Base-by-base conservation (phyloP, 2,329 filamentous ascomycete species). In the Rutstroemia sp. region DNA sequence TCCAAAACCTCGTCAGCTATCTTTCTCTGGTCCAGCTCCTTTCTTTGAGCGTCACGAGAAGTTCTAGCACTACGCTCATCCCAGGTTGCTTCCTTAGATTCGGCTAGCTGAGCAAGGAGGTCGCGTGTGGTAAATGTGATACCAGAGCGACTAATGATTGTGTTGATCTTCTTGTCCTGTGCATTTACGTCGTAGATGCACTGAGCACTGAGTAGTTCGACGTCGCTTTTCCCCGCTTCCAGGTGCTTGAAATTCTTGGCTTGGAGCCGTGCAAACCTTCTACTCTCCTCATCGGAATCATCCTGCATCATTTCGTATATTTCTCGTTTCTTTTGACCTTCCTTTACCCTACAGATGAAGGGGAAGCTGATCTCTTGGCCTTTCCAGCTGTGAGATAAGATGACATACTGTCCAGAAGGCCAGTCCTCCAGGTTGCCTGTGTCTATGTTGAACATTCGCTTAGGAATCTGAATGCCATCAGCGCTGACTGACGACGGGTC, bases 331-430 rank as follows among this genome's bases (percentile, higher is more conserved):
- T 48, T 57, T n/a, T 19, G 25, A 39, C 21, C 47, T n/a, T 57
- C 47, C 39, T 55, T 59, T 5, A 56, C 40, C 19, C 64, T 58
- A 3, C 44, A 57, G 54, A 71, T 62, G 56, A 67, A 67, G n/a
- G 59, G 54, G 21, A 66, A 66, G 17, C 61, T 63, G 10, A 71
- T 59, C 51, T 71, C 70, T 8, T 52, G 48, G 2, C 68, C 69
- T 58, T 70, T 71, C 69, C 69, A 72, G 36, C 68, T 67, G 46
- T 71, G 69, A 2, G 69, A 71, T 2, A 71, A 59, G 55, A 72
- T 71, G 25, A 68, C 69, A 54, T 71, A 72, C 39, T 70, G 68
- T 21, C 66, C 67, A 30, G 59, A 58, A 2, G 62, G 64, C 38
- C 60, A 64, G 38, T 65, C 59, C 3, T 69, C 65, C 39, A 71